Evolutionary conservation across 2,329 filamentous ascomycete species (phyloP).

Genomic region (Fusarium buxicola): DNA sequence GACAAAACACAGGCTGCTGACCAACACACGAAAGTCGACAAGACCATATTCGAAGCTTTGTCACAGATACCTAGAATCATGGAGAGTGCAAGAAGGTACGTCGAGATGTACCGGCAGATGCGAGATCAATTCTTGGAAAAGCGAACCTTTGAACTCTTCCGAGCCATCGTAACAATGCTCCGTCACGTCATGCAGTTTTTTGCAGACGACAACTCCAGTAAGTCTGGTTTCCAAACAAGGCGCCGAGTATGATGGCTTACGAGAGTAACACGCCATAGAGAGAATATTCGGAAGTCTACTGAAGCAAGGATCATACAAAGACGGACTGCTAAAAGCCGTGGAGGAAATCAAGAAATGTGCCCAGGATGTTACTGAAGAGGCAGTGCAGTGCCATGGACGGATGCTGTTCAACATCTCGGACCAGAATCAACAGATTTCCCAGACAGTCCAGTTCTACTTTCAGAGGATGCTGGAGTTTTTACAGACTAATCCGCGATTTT

Average conservation of each 20-base stretch:
- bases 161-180: conserved; percentile 9
- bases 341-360: not conserved
- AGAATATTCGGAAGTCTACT: too few species aligned
- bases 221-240: too few species aligned
- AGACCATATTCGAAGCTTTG: conserved; percentile 17
- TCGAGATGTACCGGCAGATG: conserved; percentile 17
- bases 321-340: too few species aligned
- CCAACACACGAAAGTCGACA: conserved; percentile 4
- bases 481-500: not conserved
- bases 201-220: conserved; percentile 12
- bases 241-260: too few species aligned
- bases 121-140: conserved; percentile 19
- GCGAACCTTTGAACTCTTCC: conserved; percentile 18
- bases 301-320: too few species aligned
- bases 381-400: not conserved
- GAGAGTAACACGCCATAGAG: too few species aligned
- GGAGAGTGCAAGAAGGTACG: conserved; percentile 16
- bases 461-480: not conserved
- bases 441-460: too few species aligned
- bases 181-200: conserved; percentile 30
- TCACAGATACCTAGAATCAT: conserved; percentile 18
- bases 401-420: conserved; percentile 2
- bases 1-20: too few species aligned
- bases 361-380: not conserved
- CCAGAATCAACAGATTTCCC: not conserved